These are phyloP conservation scores for Fusarium metavorans DNA, from an alignment of 2,329 filamentous ascomycete species.

Conservation along the genomic window DNA sequence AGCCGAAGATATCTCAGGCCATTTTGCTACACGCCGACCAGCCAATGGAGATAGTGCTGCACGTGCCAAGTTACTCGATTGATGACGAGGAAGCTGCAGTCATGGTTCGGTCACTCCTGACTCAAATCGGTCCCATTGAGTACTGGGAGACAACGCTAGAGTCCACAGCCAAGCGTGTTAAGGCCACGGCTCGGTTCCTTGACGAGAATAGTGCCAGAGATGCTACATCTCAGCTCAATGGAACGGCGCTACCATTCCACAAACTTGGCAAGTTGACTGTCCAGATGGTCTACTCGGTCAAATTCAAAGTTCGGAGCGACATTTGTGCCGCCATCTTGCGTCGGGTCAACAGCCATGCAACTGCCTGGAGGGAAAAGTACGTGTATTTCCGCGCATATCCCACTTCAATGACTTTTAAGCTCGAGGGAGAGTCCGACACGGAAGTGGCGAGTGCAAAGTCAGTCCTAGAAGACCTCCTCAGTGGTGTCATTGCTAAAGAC, in stretches of 20 bases:
- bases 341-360: conserved; percentile 48
- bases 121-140: conserved; percentile 49
- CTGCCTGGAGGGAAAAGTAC: conserved; percentile 49
- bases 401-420: conserved; percentile 24
- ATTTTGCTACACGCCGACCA: neutral
- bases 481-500: neutral
- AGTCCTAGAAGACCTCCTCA: conserved; percentile 2
- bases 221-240: conserved; percentile 48
- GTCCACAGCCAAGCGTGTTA: conserved; percentile 49
- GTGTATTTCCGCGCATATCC: neutral
- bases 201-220: conserved; percentile 52
- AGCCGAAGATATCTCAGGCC: neutral
- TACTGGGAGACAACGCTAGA: conserved; percentile 46
- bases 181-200: conserved; percentile 54
- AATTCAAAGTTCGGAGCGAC: conserved; percentile 51
- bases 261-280: conserved; percentile 50
- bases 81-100: conserved; percentile 38
- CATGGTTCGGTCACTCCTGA: conserved; percentile 47
- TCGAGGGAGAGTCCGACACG: conserved; percentile 14
- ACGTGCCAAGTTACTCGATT: neutral
- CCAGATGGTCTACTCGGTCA: conserved; percentile 51
- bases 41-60: neutral
- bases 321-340: neutral
- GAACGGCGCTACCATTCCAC: conserved; percentile 47
- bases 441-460: conserved; percentile 7